phyloP scores from a whole-genome alignment of 1,284 basidiomycete species.

The Rhodotorula glutinis region DNA sequence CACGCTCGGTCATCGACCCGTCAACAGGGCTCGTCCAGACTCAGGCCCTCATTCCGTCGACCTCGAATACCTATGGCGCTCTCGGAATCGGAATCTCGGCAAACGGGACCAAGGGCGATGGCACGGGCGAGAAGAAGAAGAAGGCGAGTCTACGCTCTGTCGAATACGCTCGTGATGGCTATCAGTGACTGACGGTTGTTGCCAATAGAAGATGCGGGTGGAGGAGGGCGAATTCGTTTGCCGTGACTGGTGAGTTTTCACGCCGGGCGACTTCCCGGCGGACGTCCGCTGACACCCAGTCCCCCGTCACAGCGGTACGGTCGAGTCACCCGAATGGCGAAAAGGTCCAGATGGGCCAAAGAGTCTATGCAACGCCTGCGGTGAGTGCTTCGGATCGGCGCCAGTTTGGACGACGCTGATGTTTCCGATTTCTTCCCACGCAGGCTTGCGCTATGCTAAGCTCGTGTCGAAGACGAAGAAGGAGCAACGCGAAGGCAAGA shows the following conservation, averaged over 20 bases:
- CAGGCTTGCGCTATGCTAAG: conserved; percentile 79
- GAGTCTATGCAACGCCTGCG: conserved; percentile 41
- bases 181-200: conserved; percentile 56
- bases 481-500: conserved; percentile 11
- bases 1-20: conserved; percentile 33
- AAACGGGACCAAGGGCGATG: conserved; percentile 30
- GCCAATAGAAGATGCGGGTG: conserved; percentile 63
- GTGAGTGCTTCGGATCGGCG: conserved; percentile 15
- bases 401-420: not conserved
- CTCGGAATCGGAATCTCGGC: conserved; percentile 42
- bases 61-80: conserved; percentile 42
- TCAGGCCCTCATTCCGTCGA: conserved; percentile 36
- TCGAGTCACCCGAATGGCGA: conserved; percentile 38
- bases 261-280: too few species aligned
- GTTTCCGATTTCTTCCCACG: conserved; percentile 43
- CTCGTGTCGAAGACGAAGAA: conserved; percentile 41
- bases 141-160: conserved; percentile 24
- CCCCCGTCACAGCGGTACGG: conserved; percentile 27
- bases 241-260: conserved; percentile 22
- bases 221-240: conserved; percentile 62
- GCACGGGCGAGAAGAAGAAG: conserved; percentile 41
- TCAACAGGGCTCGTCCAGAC: conserved; percentile 38
- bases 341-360: conserved; percentile 48
- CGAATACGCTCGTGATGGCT: too few species aligned
- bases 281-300: not conserved